A percentile compares a stretch with the other conserved stretches of the same genome.
These are phyloP conservation scores for Pelargonium citronellum DNA, from an alignment of 441 rosid genomes.

Conservation along the genomic window DNA sequence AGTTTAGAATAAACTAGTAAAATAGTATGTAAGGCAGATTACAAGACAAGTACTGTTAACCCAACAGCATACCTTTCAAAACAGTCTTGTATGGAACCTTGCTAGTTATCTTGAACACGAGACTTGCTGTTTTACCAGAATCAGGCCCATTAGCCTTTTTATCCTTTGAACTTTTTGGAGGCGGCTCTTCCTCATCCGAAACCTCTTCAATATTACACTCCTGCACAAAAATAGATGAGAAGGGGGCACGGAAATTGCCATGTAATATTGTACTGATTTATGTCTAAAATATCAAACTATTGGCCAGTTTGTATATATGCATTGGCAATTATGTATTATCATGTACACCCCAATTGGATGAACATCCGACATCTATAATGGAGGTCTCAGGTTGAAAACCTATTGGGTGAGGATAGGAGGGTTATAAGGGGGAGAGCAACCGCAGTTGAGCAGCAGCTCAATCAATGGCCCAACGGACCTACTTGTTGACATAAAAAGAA, in stretches of 20 bases:
- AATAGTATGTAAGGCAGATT: neutral
- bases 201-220: constrained; percentile 82
- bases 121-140: constrained; percentile 42
- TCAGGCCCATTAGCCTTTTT: constrained; percentile 82
- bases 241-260: neutral
- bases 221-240: constrained; percentile 36
- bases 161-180: constrained; percentile 80
- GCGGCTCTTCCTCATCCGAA: constrained; percentile 53
- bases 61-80: constrained; percentile 55
- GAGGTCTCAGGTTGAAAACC: no score
- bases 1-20: neutral
- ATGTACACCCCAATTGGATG: no score
- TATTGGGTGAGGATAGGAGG: no score
- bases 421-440: no score
- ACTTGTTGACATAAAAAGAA: neutral
- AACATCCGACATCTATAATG: no score
- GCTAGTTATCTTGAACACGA: constrained; percentile 77
- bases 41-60: neutral
- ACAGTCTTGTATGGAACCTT: constrained; percentile 91
- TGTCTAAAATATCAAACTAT: no score
- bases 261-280: neutral
- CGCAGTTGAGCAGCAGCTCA: no score
- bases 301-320: no score
- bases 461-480: no score
- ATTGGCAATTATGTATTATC: no score